Evolutionary conservation across 208 protist species (phyloP).

Genomic region (Naegleria gruberi): DNA sequence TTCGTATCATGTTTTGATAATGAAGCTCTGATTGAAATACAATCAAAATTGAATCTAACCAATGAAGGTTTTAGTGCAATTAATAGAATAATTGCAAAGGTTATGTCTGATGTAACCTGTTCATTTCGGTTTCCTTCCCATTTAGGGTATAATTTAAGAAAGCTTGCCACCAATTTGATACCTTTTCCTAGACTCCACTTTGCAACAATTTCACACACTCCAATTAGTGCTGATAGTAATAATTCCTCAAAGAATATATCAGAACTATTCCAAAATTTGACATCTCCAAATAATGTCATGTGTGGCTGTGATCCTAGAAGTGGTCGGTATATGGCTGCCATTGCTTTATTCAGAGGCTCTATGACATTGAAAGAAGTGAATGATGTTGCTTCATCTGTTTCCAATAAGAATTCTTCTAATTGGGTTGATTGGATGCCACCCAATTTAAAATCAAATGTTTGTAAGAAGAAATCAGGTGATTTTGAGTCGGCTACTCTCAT

Average conservation of each 20-base stretch:
- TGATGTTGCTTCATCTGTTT: conserved; percentile 82
- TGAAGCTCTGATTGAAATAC: conserved; percentile 97
- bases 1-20: conserved; percentile 95
- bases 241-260: too few species aligned
- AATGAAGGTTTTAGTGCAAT: conserved; percentile 90
- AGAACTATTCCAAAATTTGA: conserved; percentile 59
- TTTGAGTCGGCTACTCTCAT: conserved; percentile 79
- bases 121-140: conserved; percentile 85
- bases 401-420: conserved; percentile 87
- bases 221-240: conserved; percentile 69
- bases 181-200: conserved; percentile 93
- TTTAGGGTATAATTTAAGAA: conserved; percentile 81
- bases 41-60: conserved; percentile 89
- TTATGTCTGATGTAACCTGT: conserved; percentile 86
- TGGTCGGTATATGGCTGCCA: conserved; percentile 41
- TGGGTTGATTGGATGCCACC: conserved; percentile 92
- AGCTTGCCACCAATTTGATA: conserved; percentile 88
- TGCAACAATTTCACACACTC: conserved; percentile 92
- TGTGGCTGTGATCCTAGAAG: conserved; percentile 77
- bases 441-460: conserved; percentile 81
- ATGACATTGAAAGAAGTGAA: conserved; percentile 93
- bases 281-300: conserved; percentile 92
- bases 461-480: conserved; percentile 66
- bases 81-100: conserved; percentile 86
- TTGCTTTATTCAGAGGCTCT: conserved; percentile 65